These are phyloP conservation scores for Blastobotrys petasosporus DNA, from an alignment of 1,139 yeast species.

Conservation along the genomic window DNA sequence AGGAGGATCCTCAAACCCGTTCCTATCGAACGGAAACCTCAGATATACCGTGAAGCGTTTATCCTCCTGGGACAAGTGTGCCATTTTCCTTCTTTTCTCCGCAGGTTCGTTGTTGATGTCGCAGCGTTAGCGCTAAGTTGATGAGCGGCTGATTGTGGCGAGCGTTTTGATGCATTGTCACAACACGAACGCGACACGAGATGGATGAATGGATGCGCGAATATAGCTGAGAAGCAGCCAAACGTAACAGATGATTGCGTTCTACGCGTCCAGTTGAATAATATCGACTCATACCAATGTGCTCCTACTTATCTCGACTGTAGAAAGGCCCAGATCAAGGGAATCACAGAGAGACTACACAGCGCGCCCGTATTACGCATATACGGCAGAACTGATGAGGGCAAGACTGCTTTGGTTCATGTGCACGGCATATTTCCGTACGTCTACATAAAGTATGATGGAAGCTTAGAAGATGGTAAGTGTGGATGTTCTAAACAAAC, in stretches of 20 bases:
- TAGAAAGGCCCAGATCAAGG: slow-evolving; percentile 23
- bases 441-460: slow-evolving; percentile 55
- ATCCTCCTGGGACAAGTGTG: background rate
- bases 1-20: slow-evolving; percentile 39
- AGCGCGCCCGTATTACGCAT: slow-evolving; percentile 73
- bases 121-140: no score
- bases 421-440: slow-evolving; percentile 85
- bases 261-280: slow-evolving; percentile 34
- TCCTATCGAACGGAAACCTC: slow-evolving; percentile 37
- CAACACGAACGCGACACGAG: background rate
- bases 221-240: background rate
- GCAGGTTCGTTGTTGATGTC: no score
- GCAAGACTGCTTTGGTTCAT: slow-evolving; percentile 57
- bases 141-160: no score
- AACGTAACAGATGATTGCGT: slow-evolving; percentile 2
- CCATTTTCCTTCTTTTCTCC: no score
- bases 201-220: background rate
- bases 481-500: slow-evolving; percentile 9
- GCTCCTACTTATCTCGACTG: slow-evolving; percentile 43
- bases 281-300: slow-evolving; percentile 55
- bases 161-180: no score
- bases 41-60: slow-evolving; percentile 32
- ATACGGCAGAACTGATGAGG: slow-evolving; percentile 59
- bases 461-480: slow-evolving; percentile 28
- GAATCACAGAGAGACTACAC: slow-evolving; percentile 19